Evolutionary conservation across 2,329 filamentous ascomycete genomes (phyloP).

Genomic region (Zopfia rhizophila): DNA sequence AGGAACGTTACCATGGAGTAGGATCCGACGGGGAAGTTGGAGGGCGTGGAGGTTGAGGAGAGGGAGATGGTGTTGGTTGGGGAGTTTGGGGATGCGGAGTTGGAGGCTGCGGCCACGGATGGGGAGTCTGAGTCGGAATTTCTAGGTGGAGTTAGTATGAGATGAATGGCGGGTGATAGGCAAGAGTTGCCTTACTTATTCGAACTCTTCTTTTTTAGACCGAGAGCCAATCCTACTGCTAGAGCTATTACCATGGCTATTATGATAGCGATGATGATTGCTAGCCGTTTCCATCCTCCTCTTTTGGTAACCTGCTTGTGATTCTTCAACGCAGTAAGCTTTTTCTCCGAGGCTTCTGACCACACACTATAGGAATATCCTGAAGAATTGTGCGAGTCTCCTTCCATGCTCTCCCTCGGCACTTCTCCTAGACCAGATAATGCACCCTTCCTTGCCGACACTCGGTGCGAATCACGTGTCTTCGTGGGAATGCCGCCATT

Average conservation of each 20-base stretch:
- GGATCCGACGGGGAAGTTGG: conserved; percentile 69
- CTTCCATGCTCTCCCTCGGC: conserved; percentile 43
- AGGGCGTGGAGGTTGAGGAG: conserved; percentile 29
- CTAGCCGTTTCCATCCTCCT: conserved; percentile 54
- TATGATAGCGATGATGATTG: conserved; percentile 46
- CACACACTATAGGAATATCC: conserved; percentile 50
- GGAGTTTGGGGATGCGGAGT: conserved; percentile 11
- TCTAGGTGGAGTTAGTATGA: neutral
- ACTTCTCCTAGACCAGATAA: conserved; percentile 40
- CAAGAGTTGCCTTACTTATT: conserved; percentile 28
- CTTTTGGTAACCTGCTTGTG: conserved; percentile 38
- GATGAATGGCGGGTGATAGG: neutral
- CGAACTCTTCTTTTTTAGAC: conserved; percentile 48
- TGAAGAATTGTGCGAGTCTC: conserved; percentile 33
- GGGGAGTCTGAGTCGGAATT: neutral
- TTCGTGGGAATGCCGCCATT: conserved; percentile 26
- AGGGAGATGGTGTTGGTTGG: conserved; percentile 10
- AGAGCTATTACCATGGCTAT: conserved; percentile 50
- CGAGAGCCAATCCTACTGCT: conserved; percentile 52
- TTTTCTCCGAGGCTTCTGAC: conserved; percentile 46
- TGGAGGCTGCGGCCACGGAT: conserved; percentile 12
- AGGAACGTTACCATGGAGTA: conserved; percentile 71
- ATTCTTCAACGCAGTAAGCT: conserved; percentile 40
- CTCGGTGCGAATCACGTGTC: conserved; percentile 26
- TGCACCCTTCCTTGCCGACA: conserved; percentile 33